Percentiles rank a stretch among this genome's conserved stretches.
phyloP scores from a whole-genome alignment of 768 basidiomycete species.

The Tremella yokohamensis region DNA sequence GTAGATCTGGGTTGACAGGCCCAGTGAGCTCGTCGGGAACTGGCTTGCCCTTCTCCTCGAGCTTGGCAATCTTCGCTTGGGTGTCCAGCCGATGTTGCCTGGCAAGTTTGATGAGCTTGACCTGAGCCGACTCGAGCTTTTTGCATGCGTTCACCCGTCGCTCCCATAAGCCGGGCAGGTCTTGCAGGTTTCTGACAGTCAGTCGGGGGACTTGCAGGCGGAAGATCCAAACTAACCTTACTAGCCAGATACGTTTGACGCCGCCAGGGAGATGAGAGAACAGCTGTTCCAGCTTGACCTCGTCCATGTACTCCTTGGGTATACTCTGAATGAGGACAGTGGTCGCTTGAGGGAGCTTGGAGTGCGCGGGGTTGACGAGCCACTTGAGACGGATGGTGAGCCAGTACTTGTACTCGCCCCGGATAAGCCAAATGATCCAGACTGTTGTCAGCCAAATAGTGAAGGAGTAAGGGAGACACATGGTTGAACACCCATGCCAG shows the following conservation, averaged over 20 bases:
- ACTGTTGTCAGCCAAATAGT: conserved; percentile 54
- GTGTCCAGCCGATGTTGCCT: conserved; percentile 63
- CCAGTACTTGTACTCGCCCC: conserved; percentile 74
- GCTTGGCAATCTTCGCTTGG: conserved; percentile 56
- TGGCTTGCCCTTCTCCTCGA: conserved; percentile 43
- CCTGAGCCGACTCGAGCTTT: conserved; percentile 85
- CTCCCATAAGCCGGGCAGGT: conserved; percentile 77
- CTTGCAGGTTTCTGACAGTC: conserved; percentile 67
- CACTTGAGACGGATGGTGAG: conserved; percentile 73
- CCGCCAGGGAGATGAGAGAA: conserved; percentile 87
- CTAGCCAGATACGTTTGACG: conserved; percentile 86
- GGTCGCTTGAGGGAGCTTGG: conserved; percentile 76
- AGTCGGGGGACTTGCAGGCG: not conserved
- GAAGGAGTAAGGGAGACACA: not conserved
- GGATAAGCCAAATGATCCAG: conserved; percentile 83
- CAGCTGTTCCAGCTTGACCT: conserved; percentile 62
- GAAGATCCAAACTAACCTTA: conserved; percentile 57
- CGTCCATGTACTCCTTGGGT: conserved; percentile 70
- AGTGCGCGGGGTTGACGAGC: conserved; percentile 70
- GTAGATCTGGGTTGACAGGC: conserved; percentile 37
- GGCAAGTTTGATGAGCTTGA: conserved; percentile 68
- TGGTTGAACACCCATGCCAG: conserved; percentile 69
- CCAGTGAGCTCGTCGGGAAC: conserved; percentile 29
- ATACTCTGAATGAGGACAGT: conserved; percentile 89
- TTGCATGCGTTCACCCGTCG: conserved; percentile 67